Conservation (phyloP, 768 basidiomycete species). For the Cyathus striatus region DNA sequence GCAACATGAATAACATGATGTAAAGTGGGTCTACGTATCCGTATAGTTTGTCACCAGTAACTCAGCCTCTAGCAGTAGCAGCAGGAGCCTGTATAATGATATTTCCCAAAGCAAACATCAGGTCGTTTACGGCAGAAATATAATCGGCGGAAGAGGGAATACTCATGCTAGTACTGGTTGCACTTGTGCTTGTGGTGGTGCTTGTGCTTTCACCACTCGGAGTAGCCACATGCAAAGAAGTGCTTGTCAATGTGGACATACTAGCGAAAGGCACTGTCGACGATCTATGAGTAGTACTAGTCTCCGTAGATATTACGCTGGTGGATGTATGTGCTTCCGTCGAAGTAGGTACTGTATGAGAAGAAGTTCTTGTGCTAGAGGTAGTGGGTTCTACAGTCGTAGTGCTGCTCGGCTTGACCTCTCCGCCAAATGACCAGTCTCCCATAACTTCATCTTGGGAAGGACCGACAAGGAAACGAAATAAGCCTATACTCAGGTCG, state of each 20-base stretch:
- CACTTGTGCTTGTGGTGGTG: not conserved
- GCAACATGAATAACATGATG: no score
- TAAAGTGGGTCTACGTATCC: no score
- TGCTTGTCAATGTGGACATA: not conserved
- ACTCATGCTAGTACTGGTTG: not conserved
- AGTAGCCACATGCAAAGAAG: not conserved
- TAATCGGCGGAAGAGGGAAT: not conserved
- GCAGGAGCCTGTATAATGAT: not conserved
- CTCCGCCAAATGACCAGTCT: conserved; percentile 30
- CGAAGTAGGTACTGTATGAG: no score
- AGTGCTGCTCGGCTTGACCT: not conserved
- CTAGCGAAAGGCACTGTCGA: not conserved
- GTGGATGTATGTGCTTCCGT: no score
- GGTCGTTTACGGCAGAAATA: not conserved
- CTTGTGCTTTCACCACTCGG: not conserved
- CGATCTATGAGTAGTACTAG: not conserved
- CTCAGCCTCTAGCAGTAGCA: not conserved
- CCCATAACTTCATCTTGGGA: conserved; percentile 29
- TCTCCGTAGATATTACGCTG: no score
- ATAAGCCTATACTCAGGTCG: conserved; percentile 44
- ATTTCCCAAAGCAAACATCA: not conserved
- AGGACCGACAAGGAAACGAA: conserved; percentile 29
- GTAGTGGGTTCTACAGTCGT: conserved; percentile 4
- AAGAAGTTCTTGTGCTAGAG: conserved; percentile 3
- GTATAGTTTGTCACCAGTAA: no score